Evolutionary conservation across 108 stramenopile species (phyloP).

Genomic region (Schizochytrium sp.): DNA sequence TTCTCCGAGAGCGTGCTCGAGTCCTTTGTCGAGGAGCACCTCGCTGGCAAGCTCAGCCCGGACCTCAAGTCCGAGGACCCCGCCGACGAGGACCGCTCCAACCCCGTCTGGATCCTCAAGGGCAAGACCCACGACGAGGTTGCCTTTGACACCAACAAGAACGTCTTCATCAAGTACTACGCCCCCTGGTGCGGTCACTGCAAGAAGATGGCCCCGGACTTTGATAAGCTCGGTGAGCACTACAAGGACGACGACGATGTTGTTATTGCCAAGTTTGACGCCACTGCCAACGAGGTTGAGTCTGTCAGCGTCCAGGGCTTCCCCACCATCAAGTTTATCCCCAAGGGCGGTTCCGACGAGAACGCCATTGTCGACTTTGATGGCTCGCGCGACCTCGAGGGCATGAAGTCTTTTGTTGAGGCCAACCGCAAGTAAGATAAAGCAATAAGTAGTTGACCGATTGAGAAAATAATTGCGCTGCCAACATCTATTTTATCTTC

Average conservation of each 20-base stretch:
- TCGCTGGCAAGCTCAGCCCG: conserved; percentile 34
- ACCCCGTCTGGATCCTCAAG: conserved; percentile 39
- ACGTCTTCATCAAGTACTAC: conserved; percentile 63
- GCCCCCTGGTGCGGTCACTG: conserved; percentile 71
- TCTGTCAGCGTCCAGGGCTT: conserved; percentile 46
- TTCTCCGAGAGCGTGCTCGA: conserved; percentile 2
- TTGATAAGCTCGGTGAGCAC: conserved; percentile 47
- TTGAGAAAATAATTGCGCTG: too few species aligned
- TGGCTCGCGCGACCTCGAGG: conserved; percentile 44
- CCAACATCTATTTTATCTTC: too few species aligned
- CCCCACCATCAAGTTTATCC: conserved; percentile 59
- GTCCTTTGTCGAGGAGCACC: conserved; percentile 8
- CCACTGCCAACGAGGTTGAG: conserved; percentile 58
- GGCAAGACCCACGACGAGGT: conserved; percentile 35
- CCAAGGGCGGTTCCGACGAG: conserved; percentile 27
- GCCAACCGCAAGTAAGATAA: conserved; percentile 23
- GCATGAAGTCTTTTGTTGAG: conserved; percentile 40
- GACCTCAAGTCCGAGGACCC: conserved; percentile 44
- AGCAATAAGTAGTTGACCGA: too few species aligned
- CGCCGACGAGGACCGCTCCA: conserved; percentile 29
- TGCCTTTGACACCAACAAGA: conserved; percentile 39
- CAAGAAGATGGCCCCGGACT: conserved; percentile 51
- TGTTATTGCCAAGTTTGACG: conserved; percentile 57
- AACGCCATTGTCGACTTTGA: conserved; percentile 31
- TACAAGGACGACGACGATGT: conserved; percentile 37